Evolutionary conservation across 345 rosid species (phyloP).

Genomic region (Viola odorata): DNA sequence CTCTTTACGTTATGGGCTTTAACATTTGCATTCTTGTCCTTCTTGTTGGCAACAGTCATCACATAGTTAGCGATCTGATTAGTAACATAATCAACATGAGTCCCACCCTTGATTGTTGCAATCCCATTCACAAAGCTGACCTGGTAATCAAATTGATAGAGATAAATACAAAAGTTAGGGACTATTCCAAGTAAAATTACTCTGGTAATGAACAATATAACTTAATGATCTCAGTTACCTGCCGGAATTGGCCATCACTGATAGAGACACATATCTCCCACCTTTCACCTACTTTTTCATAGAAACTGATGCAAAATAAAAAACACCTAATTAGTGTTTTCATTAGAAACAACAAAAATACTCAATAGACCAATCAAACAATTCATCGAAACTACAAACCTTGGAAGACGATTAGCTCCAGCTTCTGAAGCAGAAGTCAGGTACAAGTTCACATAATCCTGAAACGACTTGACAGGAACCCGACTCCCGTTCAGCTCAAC

Average conservation of each 20-base stretch:
- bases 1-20: conserved; percentile 82
- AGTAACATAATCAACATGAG: conserved; percentile 91
- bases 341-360: background rate
- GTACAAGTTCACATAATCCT: conserved; percentile 72
- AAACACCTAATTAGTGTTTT: conserved; percentile 11
- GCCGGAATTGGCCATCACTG: conserved; percentile 95
- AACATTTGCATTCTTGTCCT: conserved; percentile 70
- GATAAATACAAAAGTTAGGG: no score
- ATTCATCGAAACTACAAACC: conserved; percentile 30
- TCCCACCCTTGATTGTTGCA: conserved; percentile 94
- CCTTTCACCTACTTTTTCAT: conserved; percentile 68
- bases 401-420: conserved; percentile 37
- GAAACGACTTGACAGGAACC: conserved; percentile 68
- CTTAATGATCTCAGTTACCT: conserved; percentile 38
- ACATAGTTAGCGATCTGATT: conserved; percentile 82
- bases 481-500: conserved; percentile 77
- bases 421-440: conserved; percentile 42
- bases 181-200: no score
- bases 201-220: no score
- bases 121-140: conserved; percentile 91
- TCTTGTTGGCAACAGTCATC: conserved; percentile 69
- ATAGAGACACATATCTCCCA: conserved; percentile 86
- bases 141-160: conserved; percentile 27
- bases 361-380: background rate
- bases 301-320: conserved; percentile 38